A percentile compares a stretch with the other conserved stretches of the same genome.
Evolutionary conservation across 2,329 filamentous ascomycete genomes (phyloP).

Genomic region (Aspergillus chevalieri): DNA sequence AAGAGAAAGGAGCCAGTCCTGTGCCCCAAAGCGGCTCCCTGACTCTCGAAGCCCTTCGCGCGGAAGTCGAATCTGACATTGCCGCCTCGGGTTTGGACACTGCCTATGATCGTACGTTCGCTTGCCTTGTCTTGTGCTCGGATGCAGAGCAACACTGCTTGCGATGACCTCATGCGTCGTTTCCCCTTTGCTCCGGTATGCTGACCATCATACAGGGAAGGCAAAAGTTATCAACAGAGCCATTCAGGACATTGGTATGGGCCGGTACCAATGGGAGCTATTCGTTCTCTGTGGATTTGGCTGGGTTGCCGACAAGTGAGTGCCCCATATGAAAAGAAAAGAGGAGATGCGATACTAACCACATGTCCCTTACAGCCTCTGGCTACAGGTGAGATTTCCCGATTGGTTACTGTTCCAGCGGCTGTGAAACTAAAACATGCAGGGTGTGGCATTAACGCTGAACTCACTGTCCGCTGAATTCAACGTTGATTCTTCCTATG

Average conservation of each 20-base stretch:
- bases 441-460: slow-evolving; percentile 71
- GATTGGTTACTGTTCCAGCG: background rate
- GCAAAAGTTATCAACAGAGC: slow-evolving; percentile 78
- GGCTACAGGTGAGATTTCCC: slow-evolving; percentile 56
- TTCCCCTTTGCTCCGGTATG: background rate
- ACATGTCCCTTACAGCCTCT: slow-evolving; percentile 47
- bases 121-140: slow-evolving; percentile 28
- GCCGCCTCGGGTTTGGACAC: slow-evolving; percentile 55
- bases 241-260: slow-evolving; percentile 56
- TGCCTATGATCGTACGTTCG: slow-evolving; percentile 66
- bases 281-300: slow-evolving; percentile 78
- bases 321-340: background rate
- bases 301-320: slow-evolving; percentile 79
- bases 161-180: slow-evolving; percentile 8
- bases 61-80: slow-evolving; percentile 58
- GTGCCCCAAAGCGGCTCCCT: slow-evolving; percentile 38
- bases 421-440: slow-evolving; percentile 9
- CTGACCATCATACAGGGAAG: slow-evolving; percentile 49
- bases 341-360: background rate
- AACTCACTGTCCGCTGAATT: slow-evolving; percentile 69
- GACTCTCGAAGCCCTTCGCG: slow-evolving; percentile 63
- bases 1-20: slow-evolving; percentile 33
- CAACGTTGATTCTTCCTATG: slow-evolving; percentile 60
- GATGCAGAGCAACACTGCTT: background rate
- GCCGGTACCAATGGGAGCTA: slow-evolving; percentile 60